These are phyloP conservation scores for Neoboletus magnificus DNA, from an alignment of 768 basidiomycete species.

Conservation along the genomic window DNA sequence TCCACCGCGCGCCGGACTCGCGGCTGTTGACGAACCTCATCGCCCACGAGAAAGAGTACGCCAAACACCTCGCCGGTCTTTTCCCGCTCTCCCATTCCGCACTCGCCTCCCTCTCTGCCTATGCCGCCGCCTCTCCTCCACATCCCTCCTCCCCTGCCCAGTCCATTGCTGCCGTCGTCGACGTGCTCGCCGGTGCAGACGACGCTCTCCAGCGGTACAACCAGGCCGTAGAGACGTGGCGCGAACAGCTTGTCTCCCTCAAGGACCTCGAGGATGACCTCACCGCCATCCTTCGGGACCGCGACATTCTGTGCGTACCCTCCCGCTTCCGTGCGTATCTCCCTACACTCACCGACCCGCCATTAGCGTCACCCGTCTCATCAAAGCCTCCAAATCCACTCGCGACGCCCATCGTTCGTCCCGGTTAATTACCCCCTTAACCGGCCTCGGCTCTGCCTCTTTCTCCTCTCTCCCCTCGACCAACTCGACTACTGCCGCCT, in stretches of 20 bases:
- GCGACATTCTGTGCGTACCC: constrained; percentile 72
- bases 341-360: background rate
- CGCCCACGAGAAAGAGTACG: constrained; percentile 67
- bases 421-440: constrained; percentile 10
- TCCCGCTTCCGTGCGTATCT: background rate
- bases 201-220: constrained; percentile 65
- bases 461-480: constrained; percentile 40
- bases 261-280: constrained; percentile 74
- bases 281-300: constrained; percentile 57
- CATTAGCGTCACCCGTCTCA: constrained; percentile 67
- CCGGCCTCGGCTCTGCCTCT: constrained; percentile 40
- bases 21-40: constrained; percentile 68
- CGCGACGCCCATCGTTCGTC: constrained; percentile 38
- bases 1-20: constrained; percentile 70
- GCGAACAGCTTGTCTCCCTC: constrained; percentile 54
- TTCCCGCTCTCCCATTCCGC: constrained; percentile 60
- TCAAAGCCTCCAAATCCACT: constrained; percentile 67
- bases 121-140: constrained; percentile 61
- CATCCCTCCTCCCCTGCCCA: constrained; percentile 16
- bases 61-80: constrained; percentile 54
- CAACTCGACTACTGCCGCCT: constrained; percentile 25
- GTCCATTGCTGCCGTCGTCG: constrained; percentile 43
- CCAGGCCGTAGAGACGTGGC: constrained; percentile 60
- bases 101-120: constrained; percentile 65
- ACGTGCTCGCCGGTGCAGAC: constrained; percentile 59